Evolutionary conservation across 176 grass and related monocot genomes (phyloP), one percentile per base, ranked within the genome.

Genomic region (Rhynchospora breviuscula): DNA sequence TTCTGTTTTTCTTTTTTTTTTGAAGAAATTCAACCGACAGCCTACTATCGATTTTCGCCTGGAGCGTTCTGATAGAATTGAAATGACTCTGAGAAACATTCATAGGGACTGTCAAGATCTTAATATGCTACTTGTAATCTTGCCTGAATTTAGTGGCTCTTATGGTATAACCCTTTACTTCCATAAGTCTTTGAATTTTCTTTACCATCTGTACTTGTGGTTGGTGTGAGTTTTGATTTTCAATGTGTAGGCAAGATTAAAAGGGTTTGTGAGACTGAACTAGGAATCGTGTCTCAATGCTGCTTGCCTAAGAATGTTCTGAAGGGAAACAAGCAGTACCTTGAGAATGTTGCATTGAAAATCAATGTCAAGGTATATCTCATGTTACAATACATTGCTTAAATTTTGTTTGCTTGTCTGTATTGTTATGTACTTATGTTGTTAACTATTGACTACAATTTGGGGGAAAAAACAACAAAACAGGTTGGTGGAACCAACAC

Each of bases 361-460:
- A 95, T 98, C 60, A 98, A 98, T 48, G 86, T 91, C 10, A 98
- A 98, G 95, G 92, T 98, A 83, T 44, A 81, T 59, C 62, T 8
- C 29, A n/a, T 1, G 19, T 79, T 65, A 22, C n/a, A 21, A 59
- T 40, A 61, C 10, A 45, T 10, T 60, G 18, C 15, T 48, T 64
- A 45, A 59, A 14, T 45, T 63, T 63, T 81, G 6, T 62, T 23
- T 47, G 7, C 33, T 31, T 65, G 65, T 45, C 33, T 2, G 13
- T 79, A 53, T 46, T 22, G 17, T 46, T 63, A 43, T 29, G 26
- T 1, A 29, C 26, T 29, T 29, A 29, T 65, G 59, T 61, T 63
- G 17, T 33, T 4, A 23, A 66, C 10, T 81, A 14, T 67, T 8
- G 35, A n/a, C 60, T 82, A 67, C n/a, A 51, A 2, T 62, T 17